Evolutionary conservation across 305 asterid genomes (phyloP), one percentile per base, ranked within the genome.

Genomic region (Andrographis paniculata): DNA sequence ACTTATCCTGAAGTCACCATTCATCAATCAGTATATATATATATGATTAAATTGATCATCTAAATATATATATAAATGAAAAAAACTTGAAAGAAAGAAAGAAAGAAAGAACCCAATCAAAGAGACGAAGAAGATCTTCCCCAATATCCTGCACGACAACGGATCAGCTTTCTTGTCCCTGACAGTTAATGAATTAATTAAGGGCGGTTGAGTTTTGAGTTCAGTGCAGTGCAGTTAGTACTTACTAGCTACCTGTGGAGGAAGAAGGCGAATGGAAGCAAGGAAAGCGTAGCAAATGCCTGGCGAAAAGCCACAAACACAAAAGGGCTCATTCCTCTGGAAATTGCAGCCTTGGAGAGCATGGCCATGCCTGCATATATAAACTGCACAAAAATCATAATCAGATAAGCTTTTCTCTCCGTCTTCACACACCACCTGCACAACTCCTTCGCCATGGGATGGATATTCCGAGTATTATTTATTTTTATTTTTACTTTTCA

Each of bases 231-330:
- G n/a, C n/a, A n/a, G n/a, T 8, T 3, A 5, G 14, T 13, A 19
- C 33, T 10, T 20, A 7, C 17, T 6, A 6, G 17, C 12, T 19
- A 80, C 87, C 87, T 75, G 14, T 81, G 80, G 17, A 76, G 54
- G 39, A 73, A 63, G 63, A 55, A 61, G 28, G 85, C 87, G 12
- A 81, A 71, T 6, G 87, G 87, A 47, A 77, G 76, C 19, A 81
- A 42, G 43, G 78, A 58, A 28, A 78, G 0, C 2, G 74, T 59
- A 59, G 93, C 93, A 45, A 81, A 66, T 14, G 72, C 75, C 53
- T 79, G 94, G 36, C 94, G 77, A 58, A 79, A 82, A 13, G 73
- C 80, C n/a, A 82, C 94, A 28, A 79, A 82, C 17, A 82, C 51
- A 12, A 38, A 64, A 63, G 94, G 84, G 30, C 59, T 77, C 91